Evolutionary conservation across 345 rosid genomes (phyloP).

Genomic region (Eucalyptus tenuipes): DNA sequence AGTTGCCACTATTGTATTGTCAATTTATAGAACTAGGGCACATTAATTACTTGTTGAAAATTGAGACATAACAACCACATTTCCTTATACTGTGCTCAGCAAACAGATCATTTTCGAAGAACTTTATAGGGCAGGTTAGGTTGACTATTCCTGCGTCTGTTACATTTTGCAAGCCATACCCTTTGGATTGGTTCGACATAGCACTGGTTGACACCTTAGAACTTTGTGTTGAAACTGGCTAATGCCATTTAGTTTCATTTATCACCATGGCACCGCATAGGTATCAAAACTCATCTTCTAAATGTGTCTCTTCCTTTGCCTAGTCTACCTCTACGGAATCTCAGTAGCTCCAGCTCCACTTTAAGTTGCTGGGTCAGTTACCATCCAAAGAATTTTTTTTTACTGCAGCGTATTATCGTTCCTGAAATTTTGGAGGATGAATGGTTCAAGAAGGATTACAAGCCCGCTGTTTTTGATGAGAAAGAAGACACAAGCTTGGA

Average conservation of each 20-base stretch:
- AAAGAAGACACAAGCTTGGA: conserved; percentile 62
- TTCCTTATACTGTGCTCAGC: background rate
- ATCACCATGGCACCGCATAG: background rate
- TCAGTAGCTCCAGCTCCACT: background rate
- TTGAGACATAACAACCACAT: background rate
- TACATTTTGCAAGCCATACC: background rate
- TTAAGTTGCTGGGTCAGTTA: background rate
- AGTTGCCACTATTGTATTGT: background rate
- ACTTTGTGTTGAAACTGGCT: background rate
- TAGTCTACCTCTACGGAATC: background rate
- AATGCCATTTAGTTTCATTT: background rate
- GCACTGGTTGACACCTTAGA: background rate
- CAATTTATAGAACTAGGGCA: background rate
- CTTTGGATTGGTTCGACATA: background rate
- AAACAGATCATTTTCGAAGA: background rate
- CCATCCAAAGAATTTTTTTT: background rate
- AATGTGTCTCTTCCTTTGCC: background rate
- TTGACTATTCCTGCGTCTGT: background rate
- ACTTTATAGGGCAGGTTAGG: background rate
- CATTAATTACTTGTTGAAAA: background rate
- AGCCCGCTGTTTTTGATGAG: conserved; percentile 77
- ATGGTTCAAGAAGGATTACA: conserved; percentile 85
- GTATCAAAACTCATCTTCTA: background rate
- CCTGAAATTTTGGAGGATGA: conserved; percentile 80
- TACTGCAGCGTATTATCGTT: conserved; percentile 60